Evolutionary conservation across 2,329 filamentous ascomycete species (phyloP).

Genomic region (Pseudocercospora cruenta): DNA sequence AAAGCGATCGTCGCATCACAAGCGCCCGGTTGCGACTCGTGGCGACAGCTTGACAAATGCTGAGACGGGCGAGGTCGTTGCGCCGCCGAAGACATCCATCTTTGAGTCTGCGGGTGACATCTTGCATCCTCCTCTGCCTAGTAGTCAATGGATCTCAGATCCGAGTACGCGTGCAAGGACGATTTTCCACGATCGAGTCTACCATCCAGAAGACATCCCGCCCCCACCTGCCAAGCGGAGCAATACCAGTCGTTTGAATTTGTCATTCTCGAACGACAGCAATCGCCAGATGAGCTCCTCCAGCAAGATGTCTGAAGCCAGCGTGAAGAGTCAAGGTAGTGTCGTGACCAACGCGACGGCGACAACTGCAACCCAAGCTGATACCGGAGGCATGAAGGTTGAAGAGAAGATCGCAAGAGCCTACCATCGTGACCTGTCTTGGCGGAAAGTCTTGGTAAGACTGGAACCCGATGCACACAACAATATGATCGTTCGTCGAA

Average conservation of each 20-base stretch:
- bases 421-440: slow-evolving; percentile 88
- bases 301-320: slow-evolving; percentile 14
- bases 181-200: slow-evolving; percentile 96
- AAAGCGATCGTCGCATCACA: slow-evolving; percentile 26
- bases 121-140: slow-evolving; percentile 84
- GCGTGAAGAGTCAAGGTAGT: slow-evolving; percentile 22
- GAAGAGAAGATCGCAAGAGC: slow-evolving; percentile 97
- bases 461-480: slow-evolving; percentile 97
- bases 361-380: slow-evolving; percentile 35
- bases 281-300: slow-evolving; percentile 34
- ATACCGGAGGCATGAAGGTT: slow-evolving; percentile 76
- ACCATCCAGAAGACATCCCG: slow-evolving; percentile 91
- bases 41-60: slow-evolving; percentile 56
- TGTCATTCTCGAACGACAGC: slow-evolving; percentile 40
- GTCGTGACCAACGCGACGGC: slow-evolving; percentile 10
- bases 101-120: slow-evolving; percentile 95
- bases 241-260: slow-evolving; percentile 35
- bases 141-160: slow-evolving; percentile 79
- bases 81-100: slow-evolving; percentile 87
- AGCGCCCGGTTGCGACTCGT: slow-evolving; percentile 51
- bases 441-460: slow-evolving; percentile 95
- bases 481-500: slow-evolving; percentile 93
- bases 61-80: slow-evolving; percentile 42
- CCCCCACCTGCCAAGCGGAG: slow-evolving; percentile 64
- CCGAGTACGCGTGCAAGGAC: slow-evolving; percentile 79